A percentile compares a stretch with the other conserved stretches of the same genome.
Conservation (phyloP, 208 protist species). For the Leishmania aethiopica region DNA sequence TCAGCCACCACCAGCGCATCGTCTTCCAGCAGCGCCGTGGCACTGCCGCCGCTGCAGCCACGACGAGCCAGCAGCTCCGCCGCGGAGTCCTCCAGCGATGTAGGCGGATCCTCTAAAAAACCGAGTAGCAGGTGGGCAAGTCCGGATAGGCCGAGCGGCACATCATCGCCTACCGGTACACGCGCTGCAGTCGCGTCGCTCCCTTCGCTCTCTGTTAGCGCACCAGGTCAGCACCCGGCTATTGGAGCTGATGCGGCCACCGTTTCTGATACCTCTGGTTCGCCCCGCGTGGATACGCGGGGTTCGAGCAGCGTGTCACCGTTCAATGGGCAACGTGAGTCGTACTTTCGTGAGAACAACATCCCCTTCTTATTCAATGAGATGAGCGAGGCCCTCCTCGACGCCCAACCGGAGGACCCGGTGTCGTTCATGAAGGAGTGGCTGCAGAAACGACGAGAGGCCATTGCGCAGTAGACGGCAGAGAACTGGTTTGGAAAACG, state of each 20-base stretch:
- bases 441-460: slow-evolving; percentile 42
- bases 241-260: background rate
- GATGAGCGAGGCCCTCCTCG: slow-evolving; percentile 51
- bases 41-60: background rate
- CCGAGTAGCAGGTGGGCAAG: background rate
- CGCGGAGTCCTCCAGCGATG: background rate
- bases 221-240: background rate
- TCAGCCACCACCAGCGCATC: background rate
- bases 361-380: slow-evolving; percentile 64
- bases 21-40: background rate
- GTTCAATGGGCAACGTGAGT: slow-evolving; percentile 3
- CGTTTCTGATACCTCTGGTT: background rate
- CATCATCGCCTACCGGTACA: background rate
- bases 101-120: background rate
- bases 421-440: slow-evolving; percentile 62
- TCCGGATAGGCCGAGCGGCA: background rate
- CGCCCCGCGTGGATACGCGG: background rate
- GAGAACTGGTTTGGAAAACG: background rate
- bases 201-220: background rate
- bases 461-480: slow-evolving; percentile 9
- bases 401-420: slow-evolving; percentile 51
- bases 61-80: background rate
- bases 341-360: slow-evolving; percentile 32
- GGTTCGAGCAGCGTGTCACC: background rate
- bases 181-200: background rate